Evolutionary conservation across 2,329 filamentous ascomycete species (phyloP), one percentile per base, ranked within the genome.

Genomic region (Exophiala mesophila): DNA sequence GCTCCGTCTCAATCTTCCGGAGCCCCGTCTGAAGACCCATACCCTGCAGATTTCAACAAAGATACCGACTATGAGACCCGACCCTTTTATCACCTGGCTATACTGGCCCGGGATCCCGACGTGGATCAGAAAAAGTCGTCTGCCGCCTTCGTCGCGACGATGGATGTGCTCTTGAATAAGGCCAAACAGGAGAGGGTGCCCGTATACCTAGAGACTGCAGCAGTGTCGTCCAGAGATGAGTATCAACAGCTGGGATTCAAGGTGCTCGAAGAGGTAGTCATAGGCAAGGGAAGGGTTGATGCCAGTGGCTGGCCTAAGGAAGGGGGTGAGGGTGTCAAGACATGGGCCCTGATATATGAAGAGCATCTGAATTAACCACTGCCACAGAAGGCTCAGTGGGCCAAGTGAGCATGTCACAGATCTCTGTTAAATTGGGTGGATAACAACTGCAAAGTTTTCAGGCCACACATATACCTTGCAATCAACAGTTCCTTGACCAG

Each of bases 401-500:
- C n/a, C n/a, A n/a, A n/a, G n/a, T n/a, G n/a, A n/a, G n/a, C n/a
- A n/a, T n/a, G n/a, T n/a, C n/a, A n/a, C n/a, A n/a, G n/a, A n/a
- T n/a, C n/a, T n/a, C n/a, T n/a, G n/a, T 5, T 13, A 13, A 5
- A 5, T 13, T 31, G 29, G 5, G n/a, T 6, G 29, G 13, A 12
- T 31, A 5, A 13, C 5, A 5, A 13, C n/a, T 31, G 29, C 13
- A 12, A 5, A 31, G n/a, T 13, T 31, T 13, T 13, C n/a, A 12
- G n/a, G n/a, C 7, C 5, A 31, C 17, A 5, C 17, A 31, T 13
- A 31, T 31, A 31, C 12, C 23, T 26, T 12, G 23, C 23, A 26
- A 26, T 41, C 32, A 49, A 32, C 55, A 57, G 30, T 57, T 45
- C 5, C 49, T 36, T 30, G 57, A 55, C 78, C 78, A 82, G 49